Evolutionary conservation across 176 grass and related monocot species (phyloP).

Genomic region (Raddia distichophylla): DNA sequence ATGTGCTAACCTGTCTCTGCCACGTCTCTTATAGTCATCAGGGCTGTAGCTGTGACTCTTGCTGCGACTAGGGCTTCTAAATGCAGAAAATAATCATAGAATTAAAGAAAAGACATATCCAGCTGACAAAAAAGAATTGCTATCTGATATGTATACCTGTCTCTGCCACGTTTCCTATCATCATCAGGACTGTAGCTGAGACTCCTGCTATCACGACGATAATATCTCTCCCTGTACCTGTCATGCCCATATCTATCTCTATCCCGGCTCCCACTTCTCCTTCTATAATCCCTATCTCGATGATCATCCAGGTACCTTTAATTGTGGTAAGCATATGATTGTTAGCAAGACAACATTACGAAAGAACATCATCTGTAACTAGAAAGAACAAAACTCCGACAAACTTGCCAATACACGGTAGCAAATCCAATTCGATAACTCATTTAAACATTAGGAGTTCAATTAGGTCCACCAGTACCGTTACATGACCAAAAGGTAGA

Average conservation of each 20-base stretch:
- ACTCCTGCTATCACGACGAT: constrained; percentile 56
- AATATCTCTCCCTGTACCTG: constrained; percentile 62
- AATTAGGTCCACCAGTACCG: background rate
- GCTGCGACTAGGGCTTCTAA: constrained; percentile 66
- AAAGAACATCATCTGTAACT: constrained; percentile 1
- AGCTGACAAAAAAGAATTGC: constrained; percentile 1
- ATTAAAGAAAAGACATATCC: background rate
- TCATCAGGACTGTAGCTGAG: constrained; percentile 69
- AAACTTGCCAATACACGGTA: constrained; percentile 4
- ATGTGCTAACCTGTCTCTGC: constrained; percentile 55
- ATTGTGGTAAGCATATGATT: constrained; percentile 16
- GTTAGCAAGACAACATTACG: background rate
- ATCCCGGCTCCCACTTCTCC: constrained; percentile 41
- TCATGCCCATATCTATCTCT: constrained; percentile 52
- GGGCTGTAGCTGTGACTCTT: constrained; percentile 63
- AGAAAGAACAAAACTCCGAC: background rate
- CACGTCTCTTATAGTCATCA: constrained; percentile 55
- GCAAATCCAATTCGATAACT: constrained; percentile 13
- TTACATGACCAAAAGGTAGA: background rate
- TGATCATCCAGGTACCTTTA: constrained; percentile 59
- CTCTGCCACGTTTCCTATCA: constrained; percentile 62
- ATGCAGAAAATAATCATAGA: constrained; percentile 28
- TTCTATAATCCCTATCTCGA: constrained; percentile 58
- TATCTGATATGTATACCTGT: constrained; percentile 55
- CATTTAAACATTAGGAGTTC: constrained; percentile 5